Evolutionary conservation across 1,284 basidiomycete genomes (phyloP).

Genomic region (Ustilago esculenta): DNA sequence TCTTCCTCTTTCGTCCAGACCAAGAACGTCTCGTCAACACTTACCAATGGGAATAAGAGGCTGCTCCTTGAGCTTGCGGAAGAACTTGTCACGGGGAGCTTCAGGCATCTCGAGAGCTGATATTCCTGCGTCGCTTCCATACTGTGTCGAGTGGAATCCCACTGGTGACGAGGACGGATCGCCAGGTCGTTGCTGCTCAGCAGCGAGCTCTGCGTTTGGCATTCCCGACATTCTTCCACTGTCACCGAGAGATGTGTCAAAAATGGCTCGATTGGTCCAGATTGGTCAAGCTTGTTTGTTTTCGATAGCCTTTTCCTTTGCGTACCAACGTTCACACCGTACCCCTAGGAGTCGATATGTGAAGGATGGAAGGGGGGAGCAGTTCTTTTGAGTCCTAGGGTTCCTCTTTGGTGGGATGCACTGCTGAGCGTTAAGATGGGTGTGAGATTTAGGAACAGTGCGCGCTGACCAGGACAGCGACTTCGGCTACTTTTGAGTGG

Average conservation of each 20-base stretch:
- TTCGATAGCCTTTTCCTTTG: no score
- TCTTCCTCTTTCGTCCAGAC: no score
- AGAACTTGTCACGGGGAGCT: conserved; percentile 55
- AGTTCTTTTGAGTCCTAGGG: no score
- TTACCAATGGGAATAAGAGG: conserved; percentile 65
- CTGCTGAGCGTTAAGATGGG: no score
- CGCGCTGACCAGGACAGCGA: conserved; percentile 15
- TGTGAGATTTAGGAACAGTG: neutral
- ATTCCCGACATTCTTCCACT: conserved; percentile 40
- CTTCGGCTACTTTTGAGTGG: neutral
- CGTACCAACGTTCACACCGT: no score
- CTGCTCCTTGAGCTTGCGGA: conserved; percentile 62
- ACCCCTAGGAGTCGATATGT: no score
- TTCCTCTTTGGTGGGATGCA: no score
- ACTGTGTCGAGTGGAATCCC: neutral
- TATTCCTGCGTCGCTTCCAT: conserved; percentile 2
- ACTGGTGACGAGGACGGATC: conserved; percentile 2
- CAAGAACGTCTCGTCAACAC: conserved; percentile 2
- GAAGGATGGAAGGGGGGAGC: no score
- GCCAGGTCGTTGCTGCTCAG: conserved; percentile 43
- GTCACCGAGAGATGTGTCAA: no score
- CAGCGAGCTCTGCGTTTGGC: conserved; percentile 28
- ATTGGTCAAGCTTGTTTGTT: no score
- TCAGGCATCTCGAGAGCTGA: conserved; percentile 29
- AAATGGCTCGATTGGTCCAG: no score